Evolutionary conservation across 108 stramenopile species (phyloP), one percentile per base, ranked within the genome.

Genomic region (Cylindrotheca fusiformis): DNA sequence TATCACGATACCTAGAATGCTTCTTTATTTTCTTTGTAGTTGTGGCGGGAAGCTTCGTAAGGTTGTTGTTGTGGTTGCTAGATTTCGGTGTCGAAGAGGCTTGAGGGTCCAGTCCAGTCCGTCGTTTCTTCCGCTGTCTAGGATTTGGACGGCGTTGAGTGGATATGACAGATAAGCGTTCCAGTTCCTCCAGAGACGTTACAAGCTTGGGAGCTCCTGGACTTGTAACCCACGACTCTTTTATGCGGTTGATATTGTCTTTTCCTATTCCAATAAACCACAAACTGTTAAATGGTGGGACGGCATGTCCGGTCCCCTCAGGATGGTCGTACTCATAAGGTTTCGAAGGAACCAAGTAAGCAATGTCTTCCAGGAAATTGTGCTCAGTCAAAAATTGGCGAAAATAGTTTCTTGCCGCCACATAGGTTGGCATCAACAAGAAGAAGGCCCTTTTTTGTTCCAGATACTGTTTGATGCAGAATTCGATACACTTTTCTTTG

Each of bases 341-440:
- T 6, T 53, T 25, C 14, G 78, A 60, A 17, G 91, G 91, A 46
- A 80, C 52, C 8, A 90, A 32, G 51, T 85, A 93, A 17, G 84
- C 60, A 21, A 80, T 69, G 74, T 87, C 82, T 20, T 56, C 46
- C 6, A 75, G 32, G 14, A 6, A 41, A 14, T 14, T 14, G 6
- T 6, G 47, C 25, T 62, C 51, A 10, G 55, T 33, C 20, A 82
- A 57, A 44, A 72, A 54, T 22, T 62, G 69, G 26, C 80, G 60
- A 63, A 75, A 94, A 48, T 94, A 93, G 27, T 82, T 65, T 33
- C 83, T 79, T 20, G 72, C 74, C 5, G 87, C 91, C 1, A 93
- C 88, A 67, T 96, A 96, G 59, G 78, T 87, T 3, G 95, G 95
- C 84, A 96, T 84, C 29, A 96, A 68, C 26, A 94, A 48, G 46